These are phyloP conservation scores for Conringia planisiliqua DNA, from an alignment of 345 rosid species.

Conservation along the genomic window DNA sequence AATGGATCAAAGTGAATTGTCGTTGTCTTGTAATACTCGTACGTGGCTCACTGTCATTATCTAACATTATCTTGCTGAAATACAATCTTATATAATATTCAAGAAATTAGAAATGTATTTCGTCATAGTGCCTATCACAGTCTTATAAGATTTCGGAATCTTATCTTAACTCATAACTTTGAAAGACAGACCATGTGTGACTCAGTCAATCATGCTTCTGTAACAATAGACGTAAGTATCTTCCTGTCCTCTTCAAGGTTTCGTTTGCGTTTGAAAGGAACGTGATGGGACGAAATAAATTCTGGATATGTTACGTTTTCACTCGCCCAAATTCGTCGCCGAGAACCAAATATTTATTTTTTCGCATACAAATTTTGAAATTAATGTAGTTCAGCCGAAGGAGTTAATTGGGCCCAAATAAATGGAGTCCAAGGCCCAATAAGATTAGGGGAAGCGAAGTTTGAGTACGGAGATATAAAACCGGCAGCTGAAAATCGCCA, in stretches of 20 bases:
- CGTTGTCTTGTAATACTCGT: not conserved
- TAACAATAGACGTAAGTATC: not conserved
- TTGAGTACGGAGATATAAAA: not conserved
- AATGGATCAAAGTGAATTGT: conserved; percentile 33
- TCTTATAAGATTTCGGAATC: not conserved
- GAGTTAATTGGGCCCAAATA: not conserved
- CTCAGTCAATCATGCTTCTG: not conserved
- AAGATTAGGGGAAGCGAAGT: not conserved
- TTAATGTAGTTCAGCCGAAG: not conserved
- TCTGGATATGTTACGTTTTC: not conserved
- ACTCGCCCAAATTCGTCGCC: not conserved
- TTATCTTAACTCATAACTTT: not conserved
- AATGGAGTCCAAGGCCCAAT: not conserved
- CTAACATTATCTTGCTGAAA: conserved; percentile 15
- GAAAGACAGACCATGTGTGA: not conserved
- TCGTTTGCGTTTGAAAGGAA: not conserved
- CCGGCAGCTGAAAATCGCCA: not conserved
- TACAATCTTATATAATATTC: not conserved
- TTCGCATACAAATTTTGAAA: not conserved
- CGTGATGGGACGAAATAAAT: not conserved
- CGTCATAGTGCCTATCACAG: conserved; percentile 15
- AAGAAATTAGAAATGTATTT: not conserved
- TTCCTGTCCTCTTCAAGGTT: not conserved
- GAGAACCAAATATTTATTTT: not conserved
- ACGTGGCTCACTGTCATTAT: conserved; percentile 2